Conservation (phyloP, 176 grass and related monocot genomes). For the Tillandsia fasciculata region DNA sequence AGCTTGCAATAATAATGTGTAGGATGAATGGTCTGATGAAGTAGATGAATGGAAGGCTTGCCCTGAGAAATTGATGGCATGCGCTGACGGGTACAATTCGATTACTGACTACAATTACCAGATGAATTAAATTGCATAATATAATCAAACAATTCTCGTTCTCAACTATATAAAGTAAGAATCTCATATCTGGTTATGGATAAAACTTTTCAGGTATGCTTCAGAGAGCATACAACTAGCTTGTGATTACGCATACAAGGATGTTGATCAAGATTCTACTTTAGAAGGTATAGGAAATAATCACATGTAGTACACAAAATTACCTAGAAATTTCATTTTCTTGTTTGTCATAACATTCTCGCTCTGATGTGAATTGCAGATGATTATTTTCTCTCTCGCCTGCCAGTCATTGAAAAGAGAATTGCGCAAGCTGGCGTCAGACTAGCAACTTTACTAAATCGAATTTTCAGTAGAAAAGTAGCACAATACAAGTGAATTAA, state of each 20-base stretch:
- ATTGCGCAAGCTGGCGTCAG: conserved; percentile 41
- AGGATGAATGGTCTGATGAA: conserved; percentile 38
- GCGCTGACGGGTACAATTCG: conserved; percentile 30
- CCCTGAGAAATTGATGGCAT: conserved; percentile 19
- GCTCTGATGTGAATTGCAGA: conserved; percentile 20
- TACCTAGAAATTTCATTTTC: neutral
- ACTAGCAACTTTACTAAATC: conserved; percentile 35
- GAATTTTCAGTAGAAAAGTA: conserved; percentile 23
- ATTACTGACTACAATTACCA: neutral
- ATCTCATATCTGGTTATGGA: neutral
- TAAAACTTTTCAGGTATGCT: conserved; percentile 31
- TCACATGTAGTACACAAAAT: neutral
- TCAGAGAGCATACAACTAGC: conserved; percentile 33
- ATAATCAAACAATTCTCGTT: neutral
- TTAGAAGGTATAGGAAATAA: conserved; percentile 25
- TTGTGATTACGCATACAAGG: conserved; percentile 33
- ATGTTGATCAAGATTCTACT: conserved; percentile 32
- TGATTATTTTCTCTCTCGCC: conserved; percentile 37
- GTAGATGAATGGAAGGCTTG: conserved; percentile 42
- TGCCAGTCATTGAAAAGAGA: conserved; percentile 42
- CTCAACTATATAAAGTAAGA: neutral
- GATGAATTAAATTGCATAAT: neutral
- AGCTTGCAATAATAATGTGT: neutral
- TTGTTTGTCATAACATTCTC: neutral
- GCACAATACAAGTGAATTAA: too few relatives aligned